phyloP scores from a whole-genome alignment of 345 rosid species.

The Populus simonii region DNA sequence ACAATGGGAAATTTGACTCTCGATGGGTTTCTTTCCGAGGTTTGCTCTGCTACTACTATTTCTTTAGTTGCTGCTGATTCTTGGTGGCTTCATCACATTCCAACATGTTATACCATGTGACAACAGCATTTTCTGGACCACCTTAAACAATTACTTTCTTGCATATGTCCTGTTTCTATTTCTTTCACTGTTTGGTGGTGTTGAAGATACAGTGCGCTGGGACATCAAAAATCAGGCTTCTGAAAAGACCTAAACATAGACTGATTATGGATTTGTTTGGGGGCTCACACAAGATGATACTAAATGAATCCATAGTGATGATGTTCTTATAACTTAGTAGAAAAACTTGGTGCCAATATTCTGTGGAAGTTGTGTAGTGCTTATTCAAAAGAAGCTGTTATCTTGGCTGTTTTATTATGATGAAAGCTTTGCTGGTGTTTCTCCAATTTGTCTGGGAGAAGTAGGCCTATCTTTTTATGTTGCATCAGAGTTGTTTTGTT shows the following conservation, averaged over 20 bases:
- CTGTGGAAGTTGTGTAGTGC: not conserved
- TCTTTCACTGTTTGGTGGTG: not conserved
- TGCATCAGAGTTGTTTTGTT: not conserved
- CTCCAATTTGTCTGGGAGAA: constrained; percentile 6
- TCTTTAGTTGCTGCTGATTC: not conserved
- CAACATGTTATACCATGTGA: not conserved
- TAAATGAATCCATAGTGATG: not conserved
- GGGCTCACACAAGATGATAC: not conserved
- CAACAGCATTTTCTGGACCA: not conserved
- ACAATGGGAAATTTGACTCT: constrained; percentile 56
- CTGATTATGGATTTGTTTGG: not conserved
- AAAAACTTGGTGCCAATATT: not conserved
- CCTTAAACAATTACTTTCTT: not conserved
- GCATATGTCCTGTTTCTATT: not conserved
- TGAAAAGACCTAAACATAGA: not conserved
- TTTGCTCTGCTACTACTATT: constrained; percentile 29
- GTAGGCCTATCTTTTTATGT: not conserved
- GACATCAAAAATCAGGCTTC: not conserved
- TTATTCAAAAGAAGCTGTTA: not conserved
- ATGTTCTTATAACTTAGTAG: not conserved
- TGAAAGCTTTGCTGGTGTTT: not conserved
- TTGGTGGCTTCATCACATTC: not conserved
- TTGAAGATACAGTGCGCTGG: not conserved
- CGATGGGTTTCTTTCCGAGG: constrained; percentile 67
- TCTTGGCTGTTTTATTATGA: not conserved